Evolutionary conservation across 2,329 filamentous ascomycete species (phyloP).

Genomic region (Talaromyces pinophilus): DNA sequence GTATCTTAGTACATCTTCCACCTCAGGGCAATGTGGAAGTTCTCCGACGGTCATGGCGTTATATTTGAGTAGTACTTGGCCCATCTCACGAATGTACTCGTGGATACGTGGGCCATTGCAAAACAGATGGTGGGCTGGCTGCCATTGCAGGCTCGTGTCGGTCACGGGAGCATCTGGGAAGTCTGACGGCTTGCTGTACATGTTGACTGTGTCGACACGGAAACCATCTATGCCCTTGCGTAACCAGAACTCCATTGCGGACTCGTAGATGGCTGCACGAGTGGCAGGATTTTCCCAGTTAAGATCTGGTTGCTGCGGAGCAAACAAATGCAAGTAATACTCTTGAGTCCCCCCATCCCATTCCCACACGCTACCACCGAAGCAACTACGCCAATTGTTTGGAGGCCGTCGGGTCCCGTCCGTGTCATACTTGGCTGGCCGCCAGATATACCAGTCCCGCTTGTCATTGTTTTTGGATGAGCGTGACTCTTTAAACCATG

Average conservation of each 20-base stretch:
- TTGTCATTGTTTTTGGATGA: conserved; percentile 45
- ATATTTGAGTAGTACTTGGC: conserved; percentile 56
- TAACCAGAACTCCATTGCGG: conserved; percentile 73
- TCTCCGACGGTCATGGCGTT: conserved; percentile 62
- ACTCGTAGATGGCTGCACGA: conserved; percentile 65
- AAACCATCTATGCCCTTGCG: conserved; percentile 68
- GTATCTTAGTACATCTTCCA: conserved; percentile 45
- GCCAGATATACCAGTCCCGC: conserved; percentile 31
- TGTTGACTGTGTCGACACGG: conserved; percentile 71
- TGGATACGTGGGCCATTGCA: conserved; percentile 61
- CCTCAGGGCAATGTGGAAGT: conserved; percentile 58
- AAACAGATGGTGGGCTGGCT: conserved; percentile 45
- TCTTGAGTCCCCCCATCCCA: conserved; percentile 67
- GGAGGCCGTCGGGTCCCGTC: conserved; percentile 12
- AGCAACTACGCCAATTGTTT: conserved; percentile 20
- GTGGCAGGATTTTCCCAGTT: conserved; percentile 73
- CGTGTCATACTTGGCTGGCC: conserved; percentile 18
- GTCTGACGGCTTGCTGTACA: conserved; percentile 64
- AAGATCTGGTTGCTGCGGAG: conserved; percentile 72
- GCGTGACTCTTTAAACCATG: conserved; percentile 20
- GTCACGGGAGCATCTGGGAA: conserved; percentile 51
- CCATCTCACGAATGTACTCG: conserved; percentile 55
- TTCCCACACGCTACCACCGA: conserved; percentile 41
- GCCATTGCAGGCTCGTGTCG: conserved; percentile 32
- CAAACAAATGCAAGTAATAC: conserved; percentile 73